These are phyloP conservation scores for Nyctanthes arbortristis DNA, from an alignment of 257 asterid genomes.

Conservation along the genomic window DNA sequence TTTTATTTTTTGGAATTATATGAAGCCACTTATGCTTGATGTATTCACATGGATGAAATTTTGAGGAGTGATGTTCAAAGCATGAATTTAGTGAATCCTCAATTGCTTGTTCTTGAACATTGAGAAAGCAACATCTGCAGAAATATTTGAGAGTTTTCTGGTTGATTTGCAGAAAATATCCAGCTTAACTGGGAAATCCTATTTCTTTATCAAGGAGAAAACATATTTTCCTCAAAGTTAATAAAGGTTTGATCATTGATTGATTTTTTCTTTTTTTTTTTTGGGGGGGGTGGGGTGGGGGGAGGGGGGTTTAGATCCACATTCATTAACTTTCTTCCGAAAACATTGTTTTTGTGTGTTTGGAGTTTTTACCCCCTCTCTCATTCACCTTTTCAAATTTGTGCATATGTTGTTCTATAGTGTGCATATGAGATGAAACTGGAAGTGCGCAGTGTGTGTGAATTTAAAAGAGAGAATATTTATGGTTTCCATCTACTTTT, in stretches of 20 bases:
- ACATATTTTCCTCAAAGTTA: not conserved
- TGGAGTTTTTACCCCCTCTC: not conserved
- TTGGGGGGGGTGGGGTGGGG: too few relatives aligned
- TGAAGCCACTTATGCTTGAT: not conserved
- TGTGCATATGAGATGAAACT: not conserved
- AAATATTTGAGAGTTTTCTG: not conserved
- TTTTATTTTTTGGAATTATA: not conserved
- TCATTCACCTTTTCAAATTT: not conserved
- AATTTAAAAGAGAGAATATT: not conserved
- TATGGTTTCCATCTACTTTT: slow-evolving; percentile 1
- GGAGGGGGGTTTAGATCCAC: too few relatives aligned
- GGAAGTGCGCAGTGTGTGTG: not conserved
- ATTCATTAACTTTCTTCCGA: not conserved
- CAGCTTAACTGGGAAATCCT: not conserved
- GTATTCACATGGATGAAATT: not conserved
- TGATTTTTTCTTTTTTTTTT: too few relatives aligned
- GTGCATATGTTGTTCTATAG: not conserved
- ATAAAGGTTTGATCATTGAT: not conserved
- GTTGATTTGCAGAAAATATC: not conserved
- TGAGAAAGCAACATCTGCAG: not conserved
- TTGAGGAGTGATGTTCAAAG: not conserved
- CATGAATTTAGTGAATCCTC: not conserved
- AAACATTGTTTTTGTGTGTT: not conserved
- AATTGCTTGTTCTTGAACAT: not conserved
- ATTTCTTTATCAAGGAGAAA: not conserved